Base-by-base conservation (phyloP, 352 stramenopile genomes). In the Poterioochromonas sp. region DNA sequence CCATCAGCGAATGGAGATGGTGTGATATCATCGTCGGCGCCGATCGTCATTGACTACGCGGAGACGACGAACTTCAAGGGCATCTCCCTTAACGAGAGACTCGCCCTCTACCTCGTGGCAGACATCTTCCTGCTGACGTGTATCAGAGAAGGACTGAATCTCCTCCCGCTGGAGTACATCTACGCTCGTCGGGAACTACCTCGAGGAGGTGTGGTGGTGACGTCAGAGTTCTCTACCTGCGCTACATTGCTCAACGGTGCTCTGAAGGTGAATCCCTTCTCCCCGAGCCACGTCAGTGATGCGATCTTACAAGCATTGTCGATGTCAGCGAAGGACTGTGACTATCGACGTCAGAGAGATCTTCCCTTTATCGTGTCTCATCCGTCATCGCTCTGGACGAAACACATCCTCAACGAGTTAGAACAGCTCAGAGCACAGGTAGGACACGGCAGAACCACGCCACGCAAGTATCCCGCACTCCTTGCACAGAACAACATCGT, bases 111-210 rank as follows among this genome's bases (percentile, higher is more conserved):
- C 88, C 88, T 93, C 3, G 88, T 91, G n/a, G 92, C 89, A 58
- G 91, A 98, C 84, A 93, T 98, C 49, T 86, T 98, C 53, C 93
- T 98, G 84, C 87, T 94, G 40, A 97, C 92, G 20, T 93, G 92
- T 0, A 92, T 99, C 62, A 90, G 95, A 29, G 95, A 98, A 80
- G 95, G 95, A n/a, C 83, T 99, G 26, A 98, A 98, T 85, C 85
- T 98, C 44, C 92, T 94, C 79, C 95, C 95, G 0, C 85, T 98
- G 54, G 95, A 99, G 84, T 97, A 93, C 81, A 91, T 96, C 47
- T 95, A 91, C 82, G 85, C 88, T 29, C 91, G 93, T 76, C 58
- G 80, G 26, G 39, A 62, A 37, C 40, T 62, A 18, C 63, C 58
- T 58, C 37, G 29, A 18, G 74, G 47, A 8, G 95, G 95, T 34